A percentile compares a stretch with the other conserved stretches of the same genome.
Conservation (phyloP, 1,139 yeast species). For the Waltiozyma sp. region DNA sequence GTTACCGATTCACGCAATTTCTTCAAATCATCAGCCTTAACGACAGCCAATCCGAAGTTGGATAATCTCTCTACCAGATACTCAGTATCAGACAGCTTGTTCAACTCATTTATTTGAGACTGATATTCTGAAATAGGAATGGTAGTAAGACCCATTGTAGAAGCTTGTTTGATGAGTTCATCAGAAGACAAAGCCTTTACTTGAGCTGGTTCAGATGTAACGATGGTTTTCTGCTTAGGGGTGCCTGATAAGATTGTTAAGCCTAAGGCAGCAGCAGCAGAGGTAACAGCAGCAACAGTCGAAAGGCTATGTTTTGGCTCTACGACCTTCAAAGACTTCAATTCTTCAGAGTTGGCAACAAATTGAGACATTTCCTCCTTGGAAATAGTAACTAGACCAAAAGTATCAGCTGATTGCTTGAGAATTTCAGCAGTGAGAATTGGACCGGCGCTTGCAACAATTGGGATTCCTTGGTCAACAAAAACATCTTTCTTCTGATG, state of each 20-base stretch:
- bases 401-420: neutral
- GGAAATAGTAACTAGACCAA: neutral
- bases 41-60: neutral
- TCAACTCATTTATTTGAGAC: neutral
- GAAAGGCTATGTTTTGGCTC: neutral
- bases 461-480: too few species aligned
- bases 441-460: neutral
- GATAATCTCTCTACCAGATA: neutral
- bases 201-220: too few species aligned
- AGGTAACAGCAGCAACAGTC: neutral
- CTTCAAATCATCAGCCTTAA: conserved; percentile 12
- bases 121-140: conserved; percentile 21
- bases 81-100: neutral
- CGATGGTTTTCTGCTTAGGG: neutral
- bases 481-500: neutral
- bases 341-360: conserved; percentile 5
- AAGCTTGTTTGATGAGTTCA: conserved; percentile 23
- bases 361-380: conserved; percentile 2
- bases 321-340: neutral
- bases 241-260: neutral
- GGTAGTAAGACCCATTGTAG: conserved; percentile 12
- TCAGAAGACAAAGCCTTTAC: conserved; percentile 17
- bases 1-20: conserved; percentile 20
- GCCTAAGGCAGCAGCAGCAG: neutral
- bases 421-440: neutral